Base-by-base conservation (phyloP, 202 grass and related monocot genomes). In the Dendrocalamus latiflorus region DNA sequence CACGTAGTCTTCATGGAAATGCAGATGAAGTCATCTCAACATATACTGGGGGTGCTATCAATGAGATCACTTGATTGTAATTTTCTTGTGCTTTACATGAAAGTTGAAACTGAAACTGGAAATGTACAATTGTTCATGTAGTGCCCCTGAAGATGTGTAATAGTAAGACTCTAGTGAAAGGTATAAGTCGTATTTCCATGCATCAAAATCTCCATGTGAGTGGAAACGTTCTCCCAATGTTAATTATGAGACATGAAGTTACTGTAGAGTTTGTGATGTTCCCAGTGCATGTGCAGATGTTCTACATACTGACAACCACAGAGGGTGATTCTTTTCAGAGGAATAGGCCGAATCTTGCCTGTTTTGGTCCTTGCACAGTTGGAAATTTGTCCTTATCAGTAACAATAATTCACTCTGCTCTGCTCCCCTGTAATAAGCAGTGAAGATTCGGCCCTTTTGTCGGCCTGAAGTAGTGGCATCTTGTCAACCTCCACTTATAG, bases 341-440 rank as follows among this genome's bases (percentile, higher is more conserved):
- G 74, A 33, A 33, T 65, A n/a, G 24, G 24, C 13, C 20, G 20
- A 64, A 20, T 47, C 8, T n/a, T n/a, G n/a, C n/a, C n/a, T n/a
- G n/a, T n/a, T n/a, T n/a, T n/a, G n/a, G n/a, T n/a, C n/a, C n/a
- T 21, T 13, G n/a, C 49, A 45, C 9, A 20, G 73, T 36, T 67
- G 65, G 39, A 38, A 42, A 6, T 77, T 59, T 72, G 88, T 89
- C 49, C 24, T 68, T 61, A n/a, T n/a, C n/a, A n/a, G n/a, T n/a
- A n/a, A n/a, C n/a, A n/a, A n/a, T n/a, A n/a, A n/a, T n/a, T n/a
- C n/a, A n/a, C n/a, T n/a, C n/a, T n/a, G n/a, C n/a, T n/a, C n/a
- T n/a, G n/a, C n/a, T n/a, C n/a, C n/a, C n/a, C n/a, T n/a, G n/a
- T n/a, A n/a, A n/a, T n/a, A n/a, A n/a, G n/a, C n/a, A n/a, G n/a